phyloP scores from a whole-genome alignment of 2,329 filamentous ascomycete species.

The Metarhizium sp. region DNA sequence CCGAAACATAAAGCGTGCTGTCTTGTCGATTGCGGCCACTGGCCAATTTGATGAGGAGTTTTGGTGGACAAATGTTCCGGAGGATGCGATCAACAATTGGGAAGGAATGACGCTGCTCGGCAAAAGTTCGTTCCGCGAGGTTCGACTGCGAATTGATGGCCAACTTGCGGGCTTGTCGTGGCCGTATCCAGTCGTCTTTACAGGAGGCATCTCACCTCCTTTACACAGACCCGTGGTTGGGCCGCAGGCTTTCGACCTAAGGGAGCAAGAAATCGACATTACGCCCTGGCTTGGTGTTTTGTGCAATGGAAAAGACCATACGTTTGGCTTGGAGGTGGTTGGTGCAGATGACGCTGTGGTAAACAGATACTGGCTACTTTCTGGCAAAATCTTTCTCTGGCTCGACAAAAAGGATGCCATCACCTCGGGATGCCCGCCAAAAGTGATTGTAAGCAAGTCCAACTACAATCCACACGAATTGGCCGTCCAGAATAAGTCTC shows the following conservation, averaged over 20 bases:
- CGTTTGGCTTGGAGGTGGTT: conserved; percentile 57
- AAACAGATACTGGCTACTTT: conserved; percentile 54
- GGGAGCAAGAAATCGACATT: conserved; percentile 75
- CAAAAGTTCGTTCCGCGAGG: conserved; percentile 66
- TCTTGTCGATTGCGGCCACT: conserved; percentile 68
- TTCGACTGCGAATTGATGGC: conserved; percentile 68
- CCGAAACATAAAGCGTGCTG: conserved; percentile 55
- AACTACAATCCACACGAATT: neutral
- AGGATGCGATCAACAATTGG: conserved; percentile 52
- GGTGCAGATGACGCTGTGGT: conserved; percentile 51
- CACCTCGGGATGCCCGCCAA: conserved; percentile 23
- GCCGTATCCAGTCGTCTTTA: conserved; percentile 78
- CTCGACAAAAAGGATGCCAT: conserved; percentile 41
- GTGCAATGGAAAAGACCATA: conserved; percentile 55
- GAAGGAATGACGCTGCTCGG: conserved; percentile 50
- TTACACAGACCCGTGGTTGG: conserved; percentile 73
- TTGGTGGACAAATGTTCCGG: conserved; percentile 73
- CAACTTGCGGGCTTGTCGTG: conserved; percentile 64
- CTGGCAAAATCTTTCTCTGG: conserved; percentile 76
- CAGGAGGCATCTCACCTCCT: conserved; percentile 67
- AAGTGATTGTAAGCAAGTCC: neutral
- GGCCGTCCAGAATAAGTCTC: neutral
- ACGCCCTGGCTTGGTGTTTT: conserved; percentile 65
- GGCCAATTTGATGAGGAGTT: conserved; percentile 73
- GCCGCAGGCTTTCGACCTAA: conserved; percentile 68